A percentile compares a stretch with the other conserved stretches of the same genome.
Conservation (phyloP, 73 alveolate genomes). For the Tetrahymena borealis region DNA sequence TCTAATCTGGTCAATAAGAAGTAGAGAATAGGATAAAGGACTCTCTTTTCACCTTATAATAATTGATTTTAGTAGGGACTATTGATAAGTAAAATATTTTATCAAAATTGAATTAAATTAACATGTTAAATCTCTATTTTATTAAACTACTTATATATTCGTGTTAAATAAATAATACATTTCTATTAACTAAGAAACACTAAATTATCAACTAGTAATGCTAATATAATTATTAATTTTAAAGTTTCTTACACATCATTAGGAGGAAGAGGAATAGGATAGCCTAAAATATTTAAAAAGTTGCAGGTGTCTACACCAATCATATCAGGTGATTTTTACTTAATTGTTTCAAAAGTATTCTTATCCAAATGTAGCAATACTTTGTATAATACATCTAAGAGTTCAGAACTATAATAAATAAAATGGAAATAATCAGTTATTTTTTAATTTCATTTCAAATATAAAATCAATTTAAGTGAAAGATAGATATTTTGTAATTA, state of each 20-base stretch:
- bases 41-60: slow-evolving; percentile 82
- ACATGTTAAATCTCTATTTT: too few species aligned
- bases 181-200: too few species aligned
- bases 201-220: not conserved
- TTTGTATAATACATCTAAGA: slow-evolving; percentile 68
- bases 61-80: not conserved
- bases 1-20: slow-evolving; percentile 72
- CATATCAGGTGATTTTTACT: slow-evolving; percentile 69
- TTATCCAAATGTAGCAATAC: slow-evolving; percentile 73
- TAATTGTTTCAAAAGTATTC: slow-evolving; percentile 50
- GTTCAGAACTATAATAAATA: slow-evolving; percentile 26
- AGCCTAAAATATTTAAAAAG: slow-evolving; percentile 73
- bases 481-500: too few species aligned
- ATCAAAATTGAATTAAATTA: slow-evolving; percentile 6
- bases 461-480: too few species aligned
- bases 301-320: slow-evolving; percentile 66
- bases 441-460: too few species aligned
- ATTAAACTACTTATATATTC: not conserved
- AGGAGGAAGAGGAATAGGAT: slow-evolving; percentile 64
- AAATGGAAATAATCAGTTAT: not conserved
- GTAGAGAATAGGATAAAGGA: slow-evolving; percentile 71
- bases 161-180: not conserved
- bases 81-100: not conserved
- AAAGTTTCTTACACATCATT: not conserved
- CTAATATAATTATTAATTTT: not conserved